A percentile compares a stretch with the other conserved stretches of the same genome.
Evolutionary conservation across 2,329 filamentous ascomycete species (phyloP).

Genomic region (Claviceps cyperi): DNA sequence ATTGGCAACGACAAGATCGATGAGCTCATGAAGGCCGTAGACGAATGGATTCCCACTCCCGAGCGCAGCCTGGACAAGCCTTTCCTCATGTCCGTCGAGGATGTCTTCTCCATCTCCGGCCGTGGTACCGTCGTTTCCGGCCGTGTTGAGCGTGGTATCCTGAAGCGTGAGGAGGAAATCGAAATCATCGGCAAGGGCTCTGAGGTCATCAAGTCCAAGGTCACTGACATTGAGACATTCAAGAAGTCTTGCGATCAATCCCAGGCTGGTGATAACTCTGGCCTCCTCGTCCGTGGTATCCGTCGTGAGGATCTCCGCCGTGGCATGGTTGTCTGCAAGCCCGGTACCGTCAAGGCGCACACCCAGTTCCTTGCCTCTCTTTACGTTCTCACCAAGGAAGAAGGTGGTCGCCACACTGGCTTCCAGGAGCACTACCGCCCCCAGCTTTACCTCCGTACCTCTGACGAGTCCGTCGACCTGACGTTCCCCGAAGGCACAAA

Average conservation of each 20-base stretch:
- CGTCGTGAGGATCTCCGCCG: slow-evolving; percentile 88
- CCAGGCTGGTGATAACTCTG: slow-evolving; percentile 93
- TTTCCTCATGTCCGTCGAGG: slow-evolving; percentile 97
- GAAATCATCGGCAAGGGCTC: slow-evolving; percentile 83
- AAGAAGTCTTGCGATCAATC: slow-evolving; percentile 99
- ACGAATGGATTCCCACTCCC: slow-evolving; percentile 92
- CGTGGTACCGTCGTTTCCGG: slow-evolving; percentile 95
- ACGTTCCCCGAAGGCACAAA: slow-evolving; percentile 75
- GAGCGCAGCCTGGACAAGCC: slow-evolving; percentile 92
- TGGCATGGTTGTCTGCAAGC: slow-evolving; percentile 85
- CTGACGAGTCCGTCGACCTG: slow-evolving; percentile 65
- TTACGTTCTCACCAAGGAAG: slow-evolving; percentile 95
- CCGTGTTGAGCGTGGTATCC: slow-evolving; percentile 85
- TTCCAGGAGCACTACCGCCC: slow-evolving; percentile 95
- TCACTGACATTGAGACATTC: slow-evolving; percentile 99
- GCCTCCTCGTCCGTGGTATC: slow-evolving; percentile 86
- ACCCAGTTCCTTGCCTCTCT: slow-evolving; percentile 88
- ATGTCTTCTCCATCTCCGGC: slow-evolving; percentile 78
- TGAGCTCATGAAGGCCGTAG: slow-evolving; percentile 77
- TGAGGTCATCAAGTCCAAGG: slow-evolving; percentile 88
- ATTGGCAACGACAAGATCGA: slow-evolving; percentile 83
- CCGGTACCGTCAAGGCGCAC: slow-evolving; percentile 73
- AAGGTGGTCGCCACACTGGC: slow-evolving; percentile 91
- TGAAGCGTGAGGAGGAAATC: slow-evolving; percentile 90
- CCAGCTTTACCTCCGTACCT: slow-evolving; percentile 89